Percentiles rank a stretch among this genome's conserved stretches.
Evolutionary conservation across 306 rosid species (phyloP).

Genomic region (Rosa multiflora): DNA sequence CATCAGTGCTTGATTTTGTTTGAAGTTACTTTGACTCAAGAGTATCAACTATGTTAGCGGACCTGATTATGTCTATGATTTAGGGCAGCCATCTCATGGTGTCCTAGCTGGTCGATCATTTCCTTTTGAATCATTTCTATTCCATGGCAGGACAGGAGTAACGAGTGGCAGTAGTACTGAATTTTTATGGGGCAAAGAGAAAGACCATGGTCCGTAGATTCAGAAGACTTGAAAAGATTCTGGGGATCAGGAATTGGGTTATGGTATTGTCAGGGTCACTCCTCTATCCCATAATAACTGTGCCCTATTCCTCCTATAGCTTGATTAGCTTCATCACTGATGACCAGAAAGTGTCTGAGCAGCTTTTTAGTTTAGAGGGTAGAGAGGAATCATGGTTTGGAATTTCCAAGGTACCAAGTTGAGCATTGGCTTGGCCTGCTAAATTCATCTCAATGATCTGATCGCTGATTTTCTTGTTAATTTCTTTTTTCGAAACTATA

Average conservation of each 20-base stretch:
- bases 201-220: neutral
- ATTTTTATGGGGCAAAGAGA: neutral
- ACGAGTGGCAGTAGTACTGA: neutral
- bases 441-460: neutral
- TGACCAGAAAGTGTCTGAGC: neutral
- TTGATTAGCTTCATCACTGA: slow-evolving; percentile 1
- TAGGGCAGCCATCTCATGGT: neutral
- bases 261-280: slow-evolving; percentile 1
- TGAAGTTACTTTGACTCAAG: no score
- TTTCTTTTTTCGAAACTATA: no score
- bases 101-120: neutral
- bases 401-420: neutral
- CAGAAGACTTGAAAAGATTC: neutral
- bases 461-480: no score
- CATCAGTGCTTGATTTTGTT: no score
- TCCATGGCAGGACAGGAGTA: neutral
- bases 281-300: neutral
- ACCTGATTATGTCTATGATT: neutral
- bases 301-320: neutral
- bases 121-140: neutral
- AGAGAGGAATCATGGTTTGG: neutral
- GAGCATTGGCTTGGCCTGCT: neutral
- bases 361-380: neutral
- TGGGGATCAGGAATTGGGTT: neutral
- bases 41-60: neutral